phyloP scores from a whole-genome alignment of 257 asterid species.

The Forsythia viridissima region DNA sequence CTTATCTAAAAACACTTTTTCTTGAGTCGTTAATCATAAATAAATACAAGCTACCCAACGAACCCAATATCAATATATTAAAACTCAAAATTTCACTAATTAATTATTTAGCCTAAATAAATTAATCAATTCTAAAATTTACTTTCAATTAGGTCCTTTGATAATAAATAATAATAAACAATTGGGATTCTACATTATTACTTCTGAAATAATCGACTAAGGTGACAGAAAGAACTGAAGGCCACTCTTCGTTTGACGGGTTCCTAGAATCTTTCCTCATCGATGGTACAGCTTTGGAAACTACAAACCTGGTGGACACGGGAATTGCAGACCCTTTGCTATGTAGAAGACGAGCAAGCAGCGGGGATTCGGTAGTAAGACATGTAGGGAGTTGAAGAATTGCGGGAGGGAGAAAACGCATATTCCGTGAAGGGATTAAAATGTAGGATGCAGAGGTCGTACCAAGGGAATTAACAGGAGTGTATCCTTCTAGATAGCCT shows the following conservation, averaged over 20 bases:
- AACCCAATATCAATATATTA: too few relatives aligned
- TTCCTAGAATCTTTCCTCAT: constrained; percentile 70
- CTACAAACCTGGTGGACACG: constrained; percentile 79
- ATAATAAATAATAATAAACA: too few relatives aligned
- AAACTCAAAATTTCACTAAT: too few relatives aligned
- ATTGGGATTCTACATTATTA: too few relatives aligned
- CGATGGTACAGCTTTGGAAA: constrained; percentile 93
- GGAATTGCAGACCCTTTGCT: constrained; percentile 97
- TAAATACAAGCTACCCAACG: too few relatives aligned
- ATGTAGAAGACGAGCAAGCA: constrained; percentile 93
- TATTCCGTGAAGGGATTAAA: constrained; percentile 82
- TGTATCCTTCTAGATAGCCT: constrained; percentile 87
- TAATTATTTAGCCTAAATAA: too few relatives aligned
- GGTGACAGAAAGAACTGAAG: constrained; percentile 80
- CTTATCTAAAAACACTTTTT: too few relatives aligned
- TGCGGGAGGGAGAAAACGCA: constrained; percentile 87
- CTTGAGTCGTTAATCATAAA: too few relatives aligned
- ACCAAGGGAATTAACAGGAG: constrained; percentile 92
- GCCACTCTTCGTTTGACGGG: constrained; percentile 90
- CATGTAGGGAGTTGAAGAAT: constrained; percentile 90
- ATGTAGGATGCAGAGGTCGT: constrained; percentile 79
- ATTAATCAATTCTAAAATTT: too few relatives aligned
- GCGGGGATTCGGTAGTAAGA: constrained; percentile 97
- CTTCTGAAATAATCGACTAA: too few relatives aligned
- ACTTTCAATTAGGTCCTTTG: too few relatives aligned